Base-by-base conservation (phyloP, 2,329 filamentous ascomycete species). In the Grosmannia clavigera region DNA sequence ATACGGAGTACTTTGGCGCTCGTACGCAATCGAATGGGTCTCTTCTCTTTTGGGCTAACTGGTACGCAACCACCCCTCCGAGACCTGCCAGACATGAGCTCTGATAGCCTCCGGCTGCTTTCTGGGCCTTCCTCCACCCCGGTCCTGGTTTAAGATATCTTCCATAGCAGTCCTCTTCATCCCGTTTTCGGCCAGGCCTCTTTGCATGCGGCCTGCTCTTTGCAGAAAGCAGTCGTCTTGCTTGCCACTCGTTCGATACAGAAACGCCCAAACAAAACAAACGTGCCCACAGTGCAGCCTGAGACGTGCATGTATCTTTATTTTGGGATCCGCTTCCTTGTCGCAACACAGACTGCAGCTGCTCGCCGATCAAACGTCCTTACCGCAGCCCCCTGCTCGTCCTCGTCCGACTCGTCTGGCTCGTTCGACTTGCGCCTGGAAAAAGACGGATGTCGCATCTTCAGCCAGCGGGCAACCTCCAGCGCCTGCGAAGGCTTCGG, bases 321-420 rank as follows among this genome's bases (percentile, higher is more conserved):
- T 51, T 52, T 19, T 31, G 50, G 50, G 50, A 31, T 27, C 50
- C 50, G 50, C 50, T 52, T 27, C 50, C 50, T 52, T 27, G 25
- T 52, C 27, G 48, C 14, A 52, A 31, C 50, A 55, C 31, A 55
- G n/a, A 22, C 29, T n/a, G 31, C 52, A 22, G 16, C 43, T 22
- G 38, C 35, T 31, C 29, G 56, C 33, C 56, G 56, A 58, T 58
- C 56, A 58, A 58, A 58, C 56, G 11, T 29, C n/a, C 38, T 27
- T 27, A 19, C 55, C 16, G 55, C 27, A 43, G 5, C 19, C 29
- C 56, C 40, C 55, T 57, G 55, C 38, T 3, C 25, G 25, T 22
- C 43, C 40, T 57, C 54, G 54, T 43, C 29, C 38, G 54, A 56
- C 38, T 25, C 33, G 52, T 35, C 16, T 19, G 50, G 14, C 25